Conservation (phyloP, 352 stramenopile genomes). For the Phytopythium delawarense region DNA sequence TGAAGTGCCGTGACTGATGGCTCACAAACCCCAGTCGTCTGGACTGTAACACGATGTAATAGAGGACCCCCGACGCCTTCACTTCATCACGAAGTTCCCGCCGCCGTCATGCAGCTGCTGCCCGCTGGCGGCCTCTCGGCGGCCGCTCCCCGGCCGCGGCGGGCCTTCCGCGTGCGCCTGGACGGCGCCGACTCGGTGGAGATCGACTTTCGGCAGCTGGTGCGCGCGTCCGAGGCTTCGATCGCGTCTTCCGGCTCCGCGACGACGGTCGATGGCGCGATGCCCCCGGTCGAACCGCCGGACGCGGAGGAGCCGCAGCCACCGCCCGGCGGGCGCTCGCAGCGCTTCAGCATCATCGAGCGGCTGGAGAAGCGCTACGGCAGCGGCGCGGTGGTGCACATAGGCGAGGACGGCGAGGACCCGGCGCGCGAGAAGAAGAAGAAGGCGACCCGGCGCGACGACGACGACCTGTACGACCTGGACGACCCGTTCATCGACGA, state of each 20-base stretch:
- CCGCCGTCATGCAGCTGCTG: background rate
- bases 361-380: slow-evolving; percentile 84
- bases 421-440: slow-evolving; percentile 13
- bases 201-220: slow-evolving; percentile 73
- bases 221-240: slow-evolving; percentile 12
- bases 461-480: slow-evolving; percentile 87
- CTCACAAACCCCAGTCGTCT: no score
- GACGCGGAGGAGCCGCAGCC: slow-evolving; percentile 9
- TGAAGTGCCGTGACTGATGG: background rate
- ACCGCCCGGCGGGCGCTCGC: slow-evolving; percentile 13
- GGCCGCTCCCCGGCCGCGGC: background rate
- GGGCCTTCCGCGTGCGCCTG: slow-evolving; percentile 53
- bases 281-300: slow-evolving; percentile 3
- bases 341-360: slow-evolving; percentile 87
- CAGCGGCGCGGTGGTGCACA: slow-evolving; percentile 51
- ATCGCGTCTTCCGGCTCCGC: background rate
- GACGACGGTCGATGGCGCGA: background rate
- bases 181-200: slow-evolving; percentile 38
- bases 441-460: slow-evolving; percentile 42
- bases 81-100: background rate
- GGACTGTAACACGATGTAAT: background rate
- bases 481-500: slow-evolving; percentile 89
- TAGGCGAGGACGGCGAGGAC: slow-evolving; percentile 14
- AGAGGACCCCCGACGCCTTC: background rate
- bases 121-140: background rate